phyloP scores from a whole-genome alignment of 129 eudicot genomes.

The Chrysanthemum makinoi region DNA sequence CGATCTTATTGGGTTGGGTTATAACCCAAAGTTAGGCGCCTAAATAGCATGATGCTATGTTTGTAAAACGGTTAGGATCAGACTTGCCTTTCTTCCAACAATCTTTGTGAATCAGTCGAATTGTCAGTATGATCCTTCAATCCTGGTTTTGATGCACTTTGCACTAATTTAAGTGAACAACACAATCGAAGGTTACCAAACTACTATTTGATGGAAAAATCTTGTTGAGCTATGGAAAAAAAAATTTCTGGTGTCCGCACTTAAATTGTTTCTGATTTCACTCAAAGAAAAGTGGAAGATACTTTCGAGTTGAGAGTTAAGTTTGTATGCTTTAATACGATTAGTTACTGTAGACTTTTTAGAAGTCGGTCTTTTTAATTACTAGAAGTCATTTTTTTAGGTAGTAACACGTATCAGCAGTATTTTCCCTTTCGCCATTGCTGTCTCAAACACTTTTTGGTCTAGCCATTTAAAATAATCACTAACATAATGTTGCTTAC shows the following conservation, averaged over 20 bases:
- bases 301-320: too few species aligned
- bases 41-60: constrained; percentile 14
- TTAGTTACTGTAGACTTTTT: too few species aligned
- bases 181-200: not conserved
- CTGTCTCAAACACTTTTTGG: too few species aligned
- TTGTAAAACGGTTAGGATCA: constrained; percentile 21
- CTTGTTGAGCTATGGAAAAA: not conserved
- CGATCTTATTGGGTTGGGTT: constrained; percentile 99
- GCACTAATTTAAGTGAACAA: too few species aligned
- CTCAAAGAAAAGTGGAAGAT: not conserved
- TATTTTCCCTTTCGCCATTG: too few species aligned
- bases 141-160: constrained; percentile 9
- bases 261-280: not conserved
- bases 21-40: constrained; percentile 18
- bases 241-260: not conserved
- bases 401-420: too few species aligned
- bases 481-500: too few species aligned
- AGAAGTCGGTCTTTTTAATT: too few species aligned
- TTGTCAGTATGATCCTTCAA: constrained; percentile 20
- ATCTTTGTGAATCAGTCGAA: constrained; percentile 4
- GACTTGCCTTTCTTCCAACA: not conserved
- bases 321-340: too few species aligned
- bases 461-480: too few species aligned
- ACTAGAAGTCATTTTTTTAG: too few species aligned
- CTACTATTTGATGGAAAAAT: constrained; percentile 2